These are phyloP conservation scores for Pyrus pyrifolia DNA, from an alignment of 306 rosid species.

Conservation along the genomic window DNA sequence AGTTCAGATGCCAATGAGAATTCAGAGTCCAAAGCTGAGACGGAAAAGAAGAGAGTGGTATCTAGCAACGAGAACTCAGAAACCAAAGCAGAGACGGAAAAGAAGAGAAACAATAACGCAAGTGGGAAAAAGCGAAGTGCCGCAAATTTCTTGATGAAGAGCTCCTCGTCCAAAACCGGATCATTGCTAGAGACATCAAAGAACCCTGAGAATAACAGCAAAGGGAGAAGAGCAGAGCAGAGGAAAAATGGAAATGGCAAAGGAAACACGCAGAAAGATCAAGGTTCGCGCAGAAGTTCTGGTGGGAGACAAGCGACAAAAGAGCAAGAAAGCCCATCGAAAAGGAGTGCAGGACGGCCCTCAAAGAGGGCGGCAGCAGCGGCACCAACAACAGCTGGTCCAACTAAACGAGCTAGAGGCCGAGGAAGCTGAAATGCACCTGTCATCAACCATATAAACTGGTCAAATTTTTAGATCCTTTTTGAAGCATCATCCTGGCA, in stretches of 20 bases:
- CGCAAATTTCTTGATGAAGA: slow-evolving; percentile 25
- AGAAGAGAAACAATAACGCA: slow-evolving; percentile 1
- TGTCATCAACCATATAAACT: background rate
- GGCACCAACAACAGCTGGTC: background rate
- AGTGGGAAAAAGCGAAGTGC: slow-evolving; percentile 19
- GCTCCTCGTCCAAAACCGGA: slow-evolving; percentile 6
- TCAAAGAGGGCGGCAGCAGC: slow-evolving; percentile 15
- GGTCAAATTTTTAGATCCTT: too few relatives aligned
- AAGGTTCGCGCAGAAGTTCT: slow-evolving; percentile 13
- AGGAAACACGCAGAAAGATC: slow-evolving; percentile 9
- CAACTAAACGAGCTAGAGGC: slow-evolving; percentile 19
- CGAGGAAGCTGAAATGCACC: slow-evolving; percentile 7
- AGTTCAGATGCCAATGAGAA: slow-evolving; percentile 4
- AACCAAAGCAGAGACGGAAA: slow-evolving; percentile 13
- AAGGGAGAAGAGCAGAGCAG: slow-evolving; percentile 13
- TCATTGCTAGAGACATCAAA: slow-evolving; percentile 8
- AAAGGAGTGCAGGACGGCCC: slow-evolving; percentile 23
- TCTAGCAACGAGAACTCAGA: slow-evolving; percentile 15
- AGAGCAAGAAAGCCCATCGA: slow-evolving; percentile 16
- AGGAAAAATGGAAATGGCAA: slow-evolving; percentile 3
- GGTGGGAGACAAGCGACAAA: slow-evolving; percentile 8
- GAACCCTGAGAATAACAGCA: slow-evolving; percentile 2
- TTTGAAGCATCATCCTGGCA: background rate
- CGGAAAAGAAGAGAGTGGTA: background rate
- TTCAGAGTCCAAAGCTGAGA: background rate